phyloP scores from a whole-genome alignment of 164 flowering plant species.

The Umbilicus rupestris region DNA sequence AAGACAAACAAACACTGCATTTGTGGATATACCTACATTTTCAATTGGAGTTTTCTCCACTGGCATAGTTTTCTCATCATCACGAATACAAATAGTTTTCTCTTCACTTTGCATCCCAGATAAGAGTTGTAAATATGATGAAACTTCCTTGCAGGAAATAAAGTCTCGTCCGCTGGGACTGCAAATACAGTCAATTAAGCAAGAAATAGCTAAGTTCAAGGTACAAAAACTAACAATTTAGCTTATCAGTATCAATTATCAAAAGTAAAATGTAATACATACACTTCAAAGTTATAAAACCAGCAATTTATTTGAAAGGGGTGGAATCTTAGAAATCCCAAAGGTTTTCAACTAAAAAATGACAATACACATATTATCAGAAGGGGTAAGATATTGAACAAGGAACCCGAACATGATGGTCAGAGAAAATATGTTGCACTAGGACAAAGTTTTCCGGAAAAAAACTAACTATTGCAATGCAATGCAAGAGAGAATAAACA shows the following conservation, averaged over 20 bases:
- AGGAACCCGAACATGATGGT: not conserved
- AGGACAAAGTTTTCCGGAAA: not conserved
- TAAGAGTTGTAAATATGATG: constrained; percentile 49
- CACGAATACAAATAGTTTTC: not conserved
- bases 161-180: constrained; percentile 79
- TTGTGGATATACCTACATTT: constrained; percentile 24
- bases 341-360: not conserved
- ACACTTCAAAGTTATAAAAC: not conserved
- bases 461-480: too few relatives aligned
- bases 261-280: not conserved
- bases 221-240: not conserved
- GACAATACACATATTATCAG: too few relatives aligned
- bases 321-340: not conserved
- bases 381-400: not conserved
- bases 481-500: too few relatives aligned
- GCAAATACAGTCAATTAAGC: constrained; percentile 13
- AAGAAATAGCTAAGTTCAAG: constrained; percentile 2
- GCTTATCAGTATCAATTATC: not conserved
- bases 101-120: constrained; percentile 24
- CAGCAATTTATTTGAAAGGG: not conserved
- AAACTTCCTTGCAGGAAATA: constrained; percentile 63
- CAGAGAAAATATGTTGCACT: not conserved
- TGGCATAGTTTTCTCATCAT: constrained; percentile 9
- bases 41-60: constrained; percentile 16
- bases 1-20: not conserved